Conservation (phyloP, 257 asterid genomes). For the Echites panduratus region DNA sequence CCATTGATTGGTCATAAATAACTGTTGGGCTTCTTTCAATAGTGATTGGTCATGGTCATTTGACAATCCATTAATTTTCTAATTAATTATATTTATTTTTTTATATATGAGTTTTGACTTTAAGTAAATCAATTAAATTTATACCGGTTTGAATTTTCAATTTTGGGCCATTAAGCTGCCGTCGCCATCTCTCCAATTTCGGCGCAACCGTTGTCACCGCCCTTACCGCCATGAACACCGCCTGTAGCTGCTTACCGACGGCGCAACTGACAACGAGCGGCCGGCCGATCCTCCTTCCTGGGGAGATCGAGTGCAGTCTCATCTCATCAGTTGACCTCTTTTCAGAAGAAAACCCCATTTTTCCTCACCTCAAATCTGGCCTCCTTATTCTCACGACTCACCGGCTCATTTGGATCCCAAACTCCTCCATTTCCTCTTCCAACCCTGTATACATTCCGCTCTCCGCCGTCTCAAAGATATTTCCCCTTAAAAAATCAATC, state of each 20-base stretch:
- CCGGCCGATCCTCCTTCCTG: conserved; percentile 60
- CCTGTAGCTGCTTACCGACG: conserved; percentile 45
- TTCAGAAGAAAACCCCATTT: conserved; percentile 57
- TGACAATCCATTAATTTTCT: too few species aligned
- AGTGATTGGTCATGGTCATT: too few species aligned
- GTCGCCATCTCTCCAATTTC: background rate
- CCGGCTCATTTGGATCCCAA: conserved; percentile 72
- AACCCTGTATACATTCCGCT: conserved; percentile 52
- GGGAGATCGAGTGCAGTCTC: conserved; percentile 72
- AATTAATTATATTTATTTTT: too few species aligned
- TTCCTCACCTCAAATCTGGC: conserved; percentile 70
- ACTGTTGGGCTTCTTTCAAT: too few species aligned
- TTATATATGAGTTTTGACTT: too few species aligned
- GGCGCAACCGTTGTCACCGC: background rate
- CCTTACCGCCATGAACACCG: conserved; percentile 6
- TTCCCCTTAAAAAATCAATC: conserved; percentile 51
- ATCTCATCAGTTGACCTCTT: conserved; percentile 70
- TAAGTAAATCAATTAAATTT: too few species aligned
- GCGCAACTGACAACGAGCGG: conserved; percentile 70
- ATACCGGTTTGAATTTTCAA: background rate
- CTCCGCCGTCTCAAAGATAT: conserved; percentile 48
- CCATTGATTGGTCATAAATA: too few species aligned
- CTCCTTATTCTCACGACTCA: conserved; percentile 71
- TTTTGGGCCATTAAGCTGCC: background rate
- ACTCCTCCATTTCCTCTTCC: conserved; percentile 18